These are phyloP conservation scores for Aureobasidium sp. DNA, from an alignment of 2,329 filamentous ascomycete species.

Conservation along the genomic window DNA sequence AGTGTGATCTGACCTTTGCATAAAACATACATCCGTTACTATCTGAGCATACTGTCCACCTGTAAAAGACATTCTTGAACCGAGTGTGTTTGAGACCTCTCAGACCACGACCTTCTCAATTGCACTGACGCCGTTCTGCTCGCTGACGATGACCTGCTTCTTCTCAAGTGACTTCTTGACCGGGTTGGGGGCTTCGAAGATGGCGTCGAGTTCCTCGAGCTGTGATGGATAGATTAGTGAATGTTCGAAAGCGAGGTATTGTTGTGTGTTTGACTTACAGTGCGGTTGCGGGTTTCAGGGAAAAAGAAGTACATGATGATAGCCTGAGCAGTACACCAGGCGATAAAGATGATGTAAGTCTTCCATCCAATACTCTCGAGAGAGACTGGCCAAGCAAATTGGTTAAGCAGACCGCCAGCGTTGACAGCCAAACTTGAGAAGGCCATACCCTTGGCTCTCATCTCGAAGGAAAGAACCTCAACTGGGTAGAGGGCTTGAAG, in stretches of 20 bases:
- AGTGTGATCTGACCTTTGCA: neutral
- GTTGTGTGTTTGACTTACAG: slow-evolving; percentile 9
- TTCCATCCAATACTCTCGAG: slow-evolving; percentile 19
- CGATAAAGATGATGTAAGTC: slow-evolving; percentile 21
- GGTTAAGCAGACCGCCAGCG: slow-evolving; percentile 34
- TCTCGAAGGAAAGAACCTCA: slow-evolving; percentile 40
- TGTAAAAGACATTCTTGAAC: too few relatives aligned
- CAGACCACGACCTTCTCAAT: slow-evolving; percentile 7
- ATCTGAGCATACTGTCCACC: too few relatives aligned
- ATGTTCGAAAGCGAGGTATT: neutral
- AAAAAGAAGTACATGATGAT: slow-evolving; percentile 26
- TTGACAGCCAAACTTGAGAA: slow-evolving; percentile 36
- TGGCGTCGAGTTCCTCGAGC: slow-evolving; percentile 24
- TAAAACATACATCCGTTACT: too few relatives aligned
- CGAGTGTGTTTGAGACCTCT: too few relatives aligned
- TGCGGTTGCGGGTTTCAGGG: slow-evolving; percentile 30
- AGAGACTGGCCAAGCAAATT: slow-evolving; percentile 22
- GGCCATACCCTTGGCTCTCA: slow-evolving; percentile 36
- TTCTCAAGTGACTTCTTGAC: slow-evolving; percentile 22
- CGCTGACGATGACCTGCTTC: slow-evolving; percentile 20
- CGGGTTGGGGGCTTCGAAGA: slow-evolving; percentile 19
- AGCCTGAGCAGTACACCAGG: slow-evolving; percentile 11
- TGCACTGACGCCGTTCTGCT: slow-evolving; percentile 17
- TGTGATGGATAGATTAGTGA: neutral
- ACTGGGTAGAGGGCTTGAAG: slow-evolving; percentile 32